Conservation (phyloP, 73 alveolate species). For the Tetrahymena thermophila region DNA sequence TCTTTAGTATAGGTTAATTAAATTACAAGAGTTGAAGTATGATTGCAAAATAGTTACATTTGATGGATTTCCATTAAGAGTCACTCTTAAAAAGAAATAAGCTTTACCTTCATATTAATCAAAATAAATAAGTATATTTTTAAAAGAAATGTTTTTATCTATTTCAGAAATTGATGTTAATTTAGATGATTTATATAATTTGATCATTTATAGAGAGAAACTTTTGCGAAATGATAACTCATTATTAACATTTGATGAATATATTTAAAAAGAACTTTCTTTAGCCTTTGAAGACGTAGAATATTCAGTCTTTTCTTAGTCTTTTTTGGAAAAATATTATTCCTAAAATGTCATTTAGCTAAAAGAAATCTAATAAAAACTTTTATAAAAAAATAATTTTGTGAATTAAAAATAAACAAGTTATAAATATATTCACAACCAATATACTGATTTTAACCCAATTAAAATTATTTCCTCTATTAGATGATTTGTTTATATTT, state of each 20-base stretch:
- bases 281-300: not conserved
- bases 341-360: not conserved
- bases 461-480: no score
- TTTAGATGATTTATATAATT: not conserved
- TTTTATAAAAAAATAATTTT: not conserved
- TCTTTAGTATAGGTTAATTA: not conserved
- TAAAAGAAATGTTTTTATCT: not conserved
- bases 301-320: not conserved
- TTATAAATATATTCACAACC: not conserved
- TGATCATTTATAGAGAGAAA: not conserved
- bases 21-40: not conserved
- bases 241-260: not conserved
- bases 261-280: not conserved
- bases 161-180: not conserved
- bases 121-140: not conserved
- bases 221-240: not conserved
- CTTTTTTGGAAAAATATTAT: not conserved
- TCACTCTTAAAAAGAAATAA: not conserved
- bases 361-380: not conserved
- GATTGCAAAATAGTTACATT: not conserved
- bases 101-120: not conserved
- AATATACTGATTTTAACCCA: no score
- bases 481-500: no score
- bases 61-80: not conserved
- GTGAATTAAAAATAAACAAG: not conserved